Evolutionary conservation across 2,329 filamentous ascomycete species (phyloP).

Genomic region (Penicillium sp.): DNA sequence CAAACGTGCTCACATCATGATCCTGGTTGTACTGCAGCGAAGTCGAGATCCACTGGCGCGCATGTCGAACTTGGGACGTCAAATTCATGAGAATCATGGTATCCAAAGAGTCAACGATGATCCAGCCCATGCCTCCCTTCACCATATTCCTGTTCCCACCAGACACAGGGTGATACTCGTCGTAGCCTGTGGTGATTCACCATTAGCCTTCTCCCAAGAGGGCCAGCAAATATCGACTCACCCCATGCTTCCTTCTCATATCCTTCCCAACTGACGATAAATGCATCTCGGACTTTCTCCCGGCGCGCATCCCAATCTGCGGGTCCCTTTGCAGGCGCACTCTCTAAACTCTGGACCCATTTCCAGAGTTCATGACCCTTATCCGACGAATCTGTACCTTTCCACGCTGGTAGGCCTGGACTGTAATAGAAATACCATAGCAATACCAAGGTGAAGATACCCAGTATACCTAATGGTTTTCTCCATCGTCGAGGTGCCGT

Average conservation of each 20-base stretch:
- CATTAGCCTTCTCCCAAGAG: constrained; percentile 22
- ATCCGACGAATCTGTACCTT: constrained; percentile 28
- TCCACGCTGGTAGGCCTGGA: constrained; percentile 17
- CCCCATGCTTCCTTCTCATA: constrained; percentile 95
- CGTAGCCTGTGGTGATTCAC: constrained; percentile 40
- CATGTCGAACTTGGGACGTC: constrained; percentile 77
- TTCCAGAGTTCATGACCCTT: constrained; percentile 50
- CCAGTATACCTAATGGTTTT: constrained; percentile 59
- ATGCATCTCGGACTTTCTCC: constrained; percentile 82
- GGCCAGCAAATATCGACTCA: constrained; percentile 46
- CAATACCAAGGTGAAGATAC: constrained; percentile 54
- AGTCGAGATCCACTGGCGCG: constrained; percentile 82
- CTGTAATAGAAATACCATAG: constrained; percentile 70
- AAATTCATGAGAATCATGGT: constrained; percentile 99
- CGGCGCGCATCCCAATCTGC: constrained; percentile 76
- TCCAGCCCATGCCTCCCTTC: constrained; percentile 88
- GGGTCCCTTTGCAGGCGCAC: constrained; percentile 32
- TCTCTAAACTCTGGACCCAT: constrained; percentile 56
- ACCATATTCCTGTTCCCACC: constrained; percentile 83
- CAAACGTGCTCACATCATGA: constrained; percentile 95
- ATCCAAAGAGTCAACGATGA: constrained; percentile 92
- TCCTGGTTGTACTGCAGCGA: constrained; percentile 83
- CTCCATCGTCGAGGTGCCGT: constrained; percentile 59
- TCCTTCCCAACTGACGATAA: constrained; percentile 85
- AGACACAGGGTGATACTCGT: constrained; percentile 81